Conservation (phyloP, 2,329 filamentous ascomycete species). For the Leptographium lundbergii region DNA sequence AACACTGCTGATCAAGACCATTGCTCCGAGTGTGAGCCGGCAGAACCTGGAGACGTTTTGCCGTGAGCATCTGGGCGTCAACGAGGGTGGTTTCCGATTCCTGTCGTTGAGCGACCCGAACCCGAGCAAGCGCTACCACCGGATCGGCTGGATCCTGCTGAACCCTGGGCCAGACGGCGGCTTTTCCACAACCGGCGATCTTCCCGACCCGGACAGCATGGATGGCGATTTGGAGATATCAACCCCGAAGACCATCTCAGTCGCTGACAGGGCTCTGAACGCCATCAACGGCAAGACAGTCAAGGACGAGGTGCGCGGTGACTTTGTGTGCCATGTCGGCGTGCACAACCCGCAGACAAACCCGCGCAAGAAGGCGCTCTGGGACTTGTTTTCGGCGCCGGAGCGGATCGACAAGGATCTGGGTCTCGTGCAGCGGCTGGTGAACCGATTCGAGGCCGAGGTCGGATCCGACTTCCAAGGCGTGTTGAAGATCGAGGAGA, state of each 20-base stretch:
- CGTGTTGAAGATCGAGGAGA: conserved; percentile 68
- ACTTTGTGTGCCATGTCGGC: conserved; percentile 95
- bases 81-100: conserved; percentile 88
- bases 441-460: conserved; percentile 74
- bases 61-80: conserved; percentile 84
- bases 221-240: conserved; percentile 45
- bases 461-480: conserved; percentile 68
- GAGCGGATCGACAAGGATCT: conserved; percentile 89
- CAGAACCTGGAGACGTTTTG: conserved; percentile 89
- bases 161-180: conserved; percentile 57
- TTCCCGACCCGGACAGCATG: conserved; percentile 41
- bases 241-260: conserved; percentile 37
- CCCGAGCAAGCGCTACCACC: conserved; percentile 89
- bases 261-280: conserved; percentile 76
- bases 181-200: background rate
- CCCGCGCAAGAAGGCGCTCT: conserved; percentile 86
- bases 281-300: conserved; percentile 98
- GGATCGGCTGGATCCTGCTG: conserved; percentile 97
- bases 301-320: conserved; percentile 81
- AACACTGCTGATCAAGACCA: conserved; percentile 92
- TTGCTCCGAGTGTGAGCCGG: conserved; percentile 89
- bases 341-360: conserved; percentile 82
- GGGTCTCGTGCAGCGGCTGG: conserved; percentile 66
- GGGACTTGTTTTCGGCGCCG: conserved; percentile 91
- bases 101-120: conserved; percentile 94